phyloP scores from a whole-genome alignment of 768 basidiomycete genomes.

The Plicaturopsis crispa region DNA sequence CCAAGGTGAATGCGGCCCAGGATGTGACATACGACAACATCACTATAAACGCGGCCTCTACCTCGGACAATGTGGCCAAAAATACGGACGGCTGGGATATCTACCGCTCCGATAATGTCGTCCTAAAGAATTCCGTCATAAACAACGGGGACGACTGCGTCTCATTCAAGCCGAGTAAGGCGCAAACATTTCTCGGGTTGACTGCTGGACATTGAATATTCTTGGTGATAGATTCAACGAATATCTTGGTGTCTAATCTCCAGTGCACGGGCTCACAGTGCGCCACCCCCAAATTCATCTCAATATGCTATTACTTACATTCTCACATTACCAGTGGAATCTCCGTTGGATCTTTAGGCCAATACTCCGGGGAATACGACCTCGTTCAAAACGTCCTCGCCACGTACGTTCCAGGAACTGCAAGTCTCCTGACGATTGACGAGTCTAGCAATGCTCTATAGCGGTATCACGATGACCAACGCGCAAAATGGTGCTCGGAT shows the following conservation, averaged over 20 bases:
- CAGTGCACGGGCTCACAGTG: conserved; percentile 55
- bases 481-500: conserved; percentile 62
- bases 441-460: no score
- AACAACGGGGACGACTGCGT: conserved; percentile 56
- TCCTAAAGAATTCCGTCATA: conserved; percentile 41
- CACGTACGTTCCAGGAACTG: no score
- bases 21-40: conserved; percentile 39
- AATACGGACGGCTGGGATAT: conserved; percentile 65
- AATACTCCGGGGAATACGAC: conserved; percentile 37
- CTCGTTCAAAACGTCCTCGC: conserved; percentile 56
- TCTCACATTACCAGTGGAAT: conserved; percentile 33
- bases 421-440: no score
- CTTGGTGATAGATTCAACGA: conserved; percentile 33
- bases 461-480: conserved; percentile 52
- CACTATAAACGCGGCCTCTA: conserved; percentile 38
- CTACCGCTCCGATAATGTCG: conserved; percentile 45
- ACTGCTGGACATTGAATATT: not conserved
- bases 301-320: not conserved
- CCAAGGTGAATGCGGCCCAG: conserved; percentile 39
- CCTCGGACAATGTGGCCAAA: conserved; percentile 29
- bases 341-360: conserved; percentile 38
- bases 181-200: not conserved
- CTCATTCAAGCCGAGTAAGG: conserved; percentile 44
- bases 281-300: not conserved
- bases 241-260: conserved; percentile 48